Evolutionary conservation across 345 rosid genomes (phyloP).

Genomic region (Reutealis trisperma): DNA sequence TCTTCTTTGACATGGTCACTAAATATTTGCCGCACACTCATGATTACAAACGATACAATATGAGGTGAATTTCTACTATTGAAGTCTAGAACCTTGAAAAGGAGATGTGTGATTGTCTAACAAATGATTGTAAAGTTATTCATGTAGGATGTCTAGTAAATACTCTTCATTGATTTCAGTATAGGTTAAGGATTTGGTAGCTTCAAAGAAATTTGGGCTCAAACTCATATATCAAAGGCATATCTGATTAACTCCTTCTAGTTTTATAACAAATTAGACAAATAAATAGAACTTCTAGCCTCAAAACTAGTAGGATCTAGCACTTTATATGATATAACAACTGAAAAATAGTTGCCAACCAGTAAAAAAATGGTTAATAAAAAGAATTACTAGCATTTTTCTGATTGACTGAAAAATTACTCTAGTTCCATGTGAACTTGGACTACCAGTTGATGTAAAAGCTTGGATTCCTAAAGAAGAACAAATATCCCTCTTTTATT

Average conservation of each 20-base stretch:
- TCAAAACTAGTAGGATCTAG: background rate
- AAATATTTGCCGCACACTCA: background rate
- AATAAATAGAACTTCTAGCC: background rate
- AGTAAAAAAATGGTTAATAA: background rate
- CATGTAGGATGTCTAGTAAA: background rate
- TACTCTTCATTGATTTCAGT: background rate
- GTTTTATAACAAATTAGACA: background rate
- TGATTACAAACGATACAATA: background rate
- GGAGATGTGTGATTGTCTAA: background rate
- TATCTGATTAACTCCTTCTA: background rate
- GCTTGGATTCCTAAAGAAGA: background rate
- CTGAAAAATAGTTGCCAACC: too few relatives aligned
- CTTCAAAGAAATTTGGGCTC: background rate
- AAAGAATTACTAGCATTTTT: background rate
- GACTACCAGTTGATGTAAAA: background rate
- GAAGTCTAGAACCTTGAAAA: background rate
- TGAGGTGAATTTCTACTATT: background rate
- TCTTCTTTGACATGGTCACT: background rate
- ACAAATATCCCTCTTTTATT: background rate
- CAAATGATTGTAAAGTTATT: background rate
- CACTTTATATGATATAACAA: background rate
- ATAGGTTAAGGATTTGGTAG: background rate
- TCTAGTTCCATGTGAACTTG: background rate
- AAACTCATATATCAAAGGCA: background rate
- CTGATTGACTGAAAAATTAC: background rate